These are phyloP conservation scores for Coniosporium tulheliwenetii DNA, from an alignment of 2,329 filamentous ascomycete genomes.

Conservation along the genomic window DNA sequence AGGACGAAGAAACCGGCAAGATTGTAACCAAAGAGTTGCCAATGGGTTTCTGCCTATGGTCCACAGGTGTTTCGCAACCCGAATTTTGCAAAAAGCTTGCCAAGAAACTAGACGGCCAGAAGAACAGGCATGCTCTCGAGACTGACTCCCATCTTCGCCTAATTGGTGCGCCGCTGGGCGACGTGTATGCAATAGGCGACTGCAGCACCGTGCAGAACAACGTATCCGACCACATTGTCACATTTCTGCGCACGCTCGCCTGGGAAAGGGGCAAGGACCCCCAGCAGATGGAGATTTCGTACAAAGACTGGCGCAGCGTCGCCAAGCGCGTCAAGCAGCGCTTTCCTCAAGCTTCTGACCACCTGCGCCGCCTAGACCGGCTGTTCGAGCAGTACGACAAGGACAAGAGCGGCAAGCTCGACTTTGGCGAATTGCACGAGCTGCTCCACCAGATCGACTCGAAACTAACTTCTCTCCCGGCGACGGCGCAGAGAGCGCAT, in stretches of 20 bases:
- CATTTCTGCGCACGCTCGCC: slow-evolving; percentile 74
- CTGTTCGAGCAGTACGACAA: slow-evolving; percentile 87
- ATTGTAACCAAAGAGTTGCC: slow-evolving; percentile 82
- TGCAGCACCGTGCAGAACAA: slow-evolving; percentile 97
- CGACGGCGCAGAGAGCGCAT: slow-evolving; percentile 89
- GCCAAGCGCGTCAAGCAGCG: slow-evolving; percentile 71
- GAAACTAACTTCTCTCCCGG: slow-evolving; percentile 86
- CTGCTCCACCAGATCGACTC: slow-evolving; percentile 83
- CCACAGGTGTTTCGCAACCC: slow-evolving; percentile 81
- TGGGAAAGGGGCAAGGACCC: slow-evolving; percentile 89
- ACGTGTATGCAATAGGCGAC: slow-evolving; percentile 93
- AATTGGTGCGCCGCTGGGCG: slow-evolving; percentile 74
- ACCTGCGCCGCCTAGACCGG: slow-evolving; percentile 77
- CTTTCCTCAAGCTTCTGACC: slow-evolving; percentile 79
- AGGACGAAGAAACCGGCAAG: slow-evolving; percentile 49
- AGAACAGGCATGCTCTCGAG: slow-evolving; percentile 80
- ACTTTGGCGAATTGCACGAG: slow-evolving; percentile 82
- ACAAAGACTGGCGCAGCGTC: slow-evolving; percentile 74
- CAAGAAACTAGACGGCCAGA: slow-evolving; percentile 62
- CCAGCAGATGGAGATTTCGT: slow-evolving; percentile 71
- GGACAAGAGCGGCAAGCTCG: slow-evolving; percentile 81
- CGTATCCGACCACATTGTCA: slow-evolving; percentile 76
- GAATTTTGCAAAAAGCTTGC: slow-evolving; percentile 64
- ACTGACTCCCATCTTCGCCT: slow-evolving; percentile 88
- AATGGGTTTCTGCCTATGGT: slow-evolving; percentile 95